Percentiles rank a stretch among this genome's conserved stretches.
phyloP scores from a whole-genome alignment of 805 yeast genomes.

The Candida sphagnicola region DNA sequence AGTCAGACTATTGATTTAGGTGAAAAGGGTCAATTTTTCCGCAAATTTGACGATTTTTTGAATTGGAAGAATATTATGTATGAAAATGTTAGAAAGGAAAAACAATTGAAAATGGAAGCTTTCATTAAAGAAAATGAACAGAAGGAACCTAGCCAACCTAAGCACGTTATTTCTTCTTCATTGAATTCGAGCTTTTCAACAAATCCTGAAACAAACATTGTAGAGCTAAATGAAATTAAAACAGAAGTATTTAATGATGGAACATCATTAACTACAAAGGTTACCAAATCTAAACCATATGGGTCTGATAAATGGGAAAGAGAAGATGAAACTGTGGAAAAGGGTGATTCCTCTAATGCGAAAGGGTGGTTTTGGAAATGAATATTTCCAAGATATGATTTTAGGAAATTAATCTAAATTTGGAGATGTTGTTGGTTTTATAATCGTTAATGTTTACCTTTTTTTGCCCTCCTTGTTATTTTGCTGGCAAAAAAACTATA shows the following conservation, averaged over 20 bases:
- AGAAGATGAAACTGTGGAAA: slow-evolving; percentile 22
- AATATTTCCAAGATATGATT: no score
- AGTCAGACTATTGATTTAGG: slow-evolving; percentile 35
- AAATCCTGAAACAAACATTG: slow-evolving; percentile 24
- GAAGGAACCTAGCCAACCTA: not conserved
- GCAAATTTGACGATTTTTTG: slow-evolving; percentile 58
- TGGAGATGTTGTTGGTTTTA: no score
- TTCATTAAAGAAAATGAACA: slow-evolving; percentile 2
- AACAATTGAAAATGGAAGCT: slow-evolving; percentile 14
- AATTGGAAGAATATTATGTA: slow-evolving; percentile 63
- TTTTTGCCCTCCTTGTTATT: not conserved
- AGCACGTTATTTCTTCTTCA: slow-evolving; percentile 23
- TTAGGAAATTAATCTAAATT: no score
- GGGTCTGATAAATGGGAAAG: slow-evolving; percentile 32
- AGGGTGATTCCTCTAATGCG: slow-evolving; percentile 9
- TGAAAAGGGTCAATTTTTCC: slow-evolving; percentile 57
- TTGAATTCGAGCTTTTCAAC: slow-evolving; percentile 20
- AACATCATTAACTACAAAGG: slow-evolving; percentile 25
- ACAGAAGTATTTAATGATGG: slow-evolving; percentile 37
- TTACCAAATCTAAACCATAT: slow-evolving; percentile 28
- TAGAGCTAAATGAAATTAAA: slow-evolving; percentile 25
- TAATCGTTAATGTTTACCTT: not conserved
- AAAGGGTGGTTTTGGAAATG: slow-evolving; percentile 14
- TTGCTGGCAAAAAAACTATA: not conserved
- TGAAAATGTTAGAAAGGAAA: slow-evolving; percentile 37